These are phyloP conservation scores for Neurospora tetraspora DNA, from an alignment of 495 filamentous ascomycete genomes.

Conservation along the genomic window DNA sequence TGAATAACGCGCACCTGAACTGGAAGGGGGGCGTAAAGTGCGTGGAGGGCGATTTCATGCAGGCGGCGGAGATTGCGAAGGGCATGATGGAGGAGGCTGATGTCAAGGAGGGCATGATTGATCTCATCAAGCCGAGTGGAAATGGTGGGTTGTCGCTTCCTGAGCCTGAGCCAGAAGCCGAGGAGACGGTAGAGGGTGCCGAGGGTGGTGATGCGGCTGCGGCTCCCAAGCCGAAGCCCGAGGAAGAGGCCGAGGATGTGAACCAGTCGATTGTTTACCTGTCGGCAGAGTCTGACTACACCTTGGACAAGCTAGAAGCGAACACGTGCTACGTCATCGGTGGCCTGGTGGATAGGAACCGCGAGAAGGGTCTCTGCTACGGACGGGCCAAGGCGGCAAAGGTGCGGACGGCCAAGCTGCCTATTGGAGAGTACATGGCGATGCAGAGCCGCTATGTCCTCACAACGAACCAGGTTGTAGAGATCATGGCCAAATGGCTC, in stretches of 20 bases:
- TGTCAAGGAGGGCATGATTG: slow-evolving; percentile 41
- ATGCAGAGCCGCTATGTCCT: slow-evolving; percentile 78
- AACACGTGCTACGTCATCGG: slow-evolving; percentile 89
- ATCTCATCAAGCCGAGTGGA: slow-evolving; percentile 37
- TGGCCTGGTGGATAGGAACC: slow-evolving; percentile 88
- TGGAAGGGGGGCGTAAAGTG: slow-evolving; percentile 70
- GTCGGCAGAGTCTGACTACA: slow-evolving; percentile 74
- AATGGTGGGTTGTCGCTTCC: slow-evolving; percentile 13
- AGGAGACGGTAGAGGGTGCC: slow-evolving; percentile 5
- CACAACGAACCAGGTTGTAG: slow-evolving; percentile 87
- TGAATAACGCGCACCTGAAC: slow-evolving; percentile 53
- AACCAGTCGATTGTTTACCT: slow-evolving; percentile 64
- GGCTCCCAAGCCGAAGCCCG: slow-evolving; percentile 8
- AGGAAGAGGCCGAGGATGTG: slow-evolving; percentile 26
- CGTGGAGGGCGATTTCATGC: slow-evolving; percentile 56
- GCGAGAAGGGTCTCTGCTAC: slow-evolving; percentile 91
- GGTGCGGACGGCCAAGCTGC: slow-evolving; percentile 78
- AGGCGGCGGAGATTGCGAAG: slow-evolving; percentile 49
- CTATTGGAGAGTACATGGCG: slow-evolving; percentile 83
- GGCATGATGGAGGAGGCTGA: slow-evolving; percentile 45
- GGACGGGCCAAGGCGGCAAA: slow-evolving; percentile 62
- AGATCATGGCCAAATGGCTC: slow-evolving; percentile 92
- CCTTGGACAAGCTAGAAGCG: slow-evolving; percentile 65
- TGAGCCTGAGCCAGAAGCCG: slow-evolving; percentile 19
- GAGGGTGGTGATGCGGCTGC: not conserved